Base-by-base conservation (phyloP, 176 grass and related monocot species). In the Bolboschoenus planiculmis region DNA sequence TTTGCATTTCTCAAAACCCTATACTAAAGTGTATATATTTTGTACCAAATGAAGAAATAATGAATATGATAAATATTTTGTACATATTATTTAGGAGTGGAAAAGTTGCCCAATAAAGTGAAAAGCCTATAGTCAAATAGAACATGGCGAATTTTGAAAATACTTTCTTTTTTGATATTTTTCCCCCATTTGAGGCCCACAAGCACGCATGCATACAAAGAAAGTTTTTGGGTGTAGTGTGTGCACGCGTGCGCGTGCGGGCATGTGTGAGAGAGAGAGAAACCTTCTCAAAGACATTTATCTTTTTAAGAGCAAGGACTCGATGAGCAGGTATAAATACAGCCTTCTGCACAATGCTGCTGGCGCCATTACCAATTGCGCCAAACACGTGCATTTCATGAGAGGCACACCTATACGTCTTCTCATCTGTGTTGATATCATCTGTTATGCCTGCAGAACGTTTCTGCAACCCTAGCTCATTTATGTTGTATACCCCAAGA, bases 231-330 rank as follows among this genome's bases (percentile, higher is more conserved):
- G 0, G 3, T 11, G 7, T 11, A n/a, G 7, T 59, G 18, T 24
- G n/a, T 9, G 20, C 8, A 1, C 8, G 55, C 3, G 56, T 23
- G 51, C 20, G 51, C 20, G 51, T 54, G 51, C 6, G 51, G 5
- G 55, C 6, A 7, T 23, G 55, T 8, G 55, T 2, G 20, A 2
- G 55, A 56, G 11, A 44, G 39, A 27, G 4, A 47, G 3, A 10
- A 53, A 98, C 95, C 95, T 95, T 95, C 76, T 98, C 92, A 76
- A 91, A 98, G 79, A 98, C 89, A 53, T 98, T 95, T 68, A 98
- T 95, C 83, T 88, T 98, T 86, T 98, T 98, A 78, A 98, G 81
- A 65, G 92, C 95, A 62, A 98, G 65, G 80, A 95, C 86, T 50
- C 89, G 87, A 87, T 98, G 95, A 84, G 89, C 88, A 42, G 92